Evolutionary conservation across 345 rosid genomes (phyloP).

Genomic region (Arabis hirsuta): DNA sequence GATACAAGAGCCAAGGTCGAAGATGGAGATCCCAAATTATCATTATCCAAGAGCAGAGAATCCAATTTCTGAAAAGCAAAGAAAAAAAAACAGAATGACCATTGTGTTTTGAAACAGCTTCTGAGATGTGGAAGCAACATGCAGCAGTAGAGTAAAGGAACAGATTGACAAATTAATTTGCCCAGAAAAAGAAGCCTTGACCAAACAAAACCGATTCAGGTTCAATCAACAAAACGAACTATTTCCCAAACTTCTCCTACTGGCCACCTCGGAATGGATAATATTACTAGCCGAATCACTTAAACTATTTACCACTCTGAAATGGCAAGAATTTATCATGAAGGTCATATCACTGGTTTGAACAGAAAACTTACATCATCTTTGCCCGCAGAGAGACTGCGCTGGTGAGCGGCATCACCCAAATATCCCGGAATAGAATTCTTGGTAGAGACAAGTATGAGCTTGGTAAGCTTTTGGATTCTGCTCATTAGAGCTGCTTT

Average conservation of each 20-base stretch:
- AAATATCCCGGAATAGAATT: conserved; percentile 73
- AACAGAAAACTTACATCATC: conserved; percentile 67
- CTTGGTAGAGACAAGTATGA: conserved; percentile 96
- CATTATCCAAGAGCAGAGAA: conserved; percentile 62
- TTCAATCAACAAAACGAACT: conserved; percentile 12
- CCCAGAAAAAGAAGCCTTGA: conserved; percentile 16
- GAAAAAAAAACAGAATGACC: conserved; percentile 24
- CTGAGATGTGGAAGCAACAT: conserved; percentile 15
- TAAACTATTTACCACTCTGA: background rate
- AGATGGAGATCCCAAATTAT: conserved; percentile 58
- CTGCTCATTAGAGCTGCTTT: conserved; percentile 99
- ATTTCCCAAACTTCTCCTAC: conserved; percentile 2
- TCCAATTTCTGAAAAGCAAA: conserved; percentile 61
- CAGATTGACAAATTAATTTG: conserved; percentile 14
- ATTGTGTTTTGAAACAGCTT: conserved; percentile 15
- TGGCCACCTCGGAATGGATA: conserved; percentile 23
- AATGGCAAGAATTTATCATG: conserved; percentile 11
- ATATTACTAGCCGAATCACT: background rate
- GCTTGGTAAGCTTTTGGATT: conserved; percentile 96
- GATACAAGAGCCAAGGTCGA: conserved; percentile 52
- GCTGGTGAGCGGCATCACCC: conserved; percentile 67
- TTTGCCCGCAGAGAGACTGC: conserved; percentile 67
- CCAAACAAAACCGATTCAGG: conserved; percentile 11
- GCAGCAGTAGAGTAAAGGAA: conserved; percentile 1
- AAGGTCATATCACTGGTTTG: conserved; percentile 4